phyloP scores from a whole-genome alignment of 164 flowering plant genomes.

The Nelumbo lutea region DNA sequence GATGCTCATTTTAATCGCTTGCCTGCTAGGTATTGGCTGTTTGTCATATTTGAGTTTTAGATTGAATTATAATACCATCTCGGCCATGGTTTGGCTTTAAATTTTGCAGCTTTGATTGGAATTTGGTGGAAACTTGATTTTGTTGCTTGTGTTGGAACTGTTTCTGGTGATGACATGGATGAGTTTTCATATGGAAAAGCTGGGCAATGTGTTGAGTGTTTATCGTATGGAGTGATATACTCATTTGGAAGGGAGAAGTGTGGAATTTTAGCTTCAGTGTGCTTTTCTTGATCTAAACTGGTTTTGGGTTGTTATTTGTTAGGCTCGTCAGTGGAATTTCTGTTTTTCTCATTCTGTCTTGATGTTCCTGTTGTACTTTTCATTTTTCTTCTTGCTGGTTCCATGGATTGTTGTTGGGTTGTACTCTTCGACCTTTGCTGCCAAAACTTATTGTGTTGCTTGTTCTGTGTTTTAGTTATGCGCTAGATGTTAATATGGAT shows the following conservation, averaged over 20 bases:
- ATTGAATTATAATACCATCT: neutral
- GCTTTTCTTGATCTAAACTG: neutral
- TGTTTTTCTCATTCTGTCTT: neutral
- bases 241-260: neutral
- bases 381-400: neutral
- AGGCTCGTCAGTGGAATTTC: neutral
- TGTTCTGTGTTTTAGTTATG: conserved; percentile 50
- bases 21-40: conserved; percentile 60
- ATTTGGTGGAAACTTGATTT: neutral
- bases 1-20: conserved; percentile 81
- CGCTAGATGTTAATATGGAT: conserved; percentile 77
- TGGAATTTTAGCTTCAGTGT: neutral
- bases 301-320: neutral
- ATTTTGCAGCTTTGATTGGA: neutral
- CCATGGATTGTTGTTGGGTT: neutral
- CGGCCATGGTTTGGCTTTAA: neutral
- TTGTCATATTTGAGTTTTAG: neutral
- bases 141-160: neutral
- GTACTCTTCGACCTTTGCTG: neutral
- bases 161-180: neutral
- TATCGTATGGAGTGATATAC: neutral
- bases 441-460: conserved; percentile 10
- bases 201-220: neutral
- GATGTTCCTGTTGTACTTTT: neutral
- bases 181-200: neutral